Percentiles rank a stretch among this genome's conserved stretches.
Conservation (phyloP, 2,329 filamentous ascomycete genomes). For the Metarhizium brunneum region DNA sequence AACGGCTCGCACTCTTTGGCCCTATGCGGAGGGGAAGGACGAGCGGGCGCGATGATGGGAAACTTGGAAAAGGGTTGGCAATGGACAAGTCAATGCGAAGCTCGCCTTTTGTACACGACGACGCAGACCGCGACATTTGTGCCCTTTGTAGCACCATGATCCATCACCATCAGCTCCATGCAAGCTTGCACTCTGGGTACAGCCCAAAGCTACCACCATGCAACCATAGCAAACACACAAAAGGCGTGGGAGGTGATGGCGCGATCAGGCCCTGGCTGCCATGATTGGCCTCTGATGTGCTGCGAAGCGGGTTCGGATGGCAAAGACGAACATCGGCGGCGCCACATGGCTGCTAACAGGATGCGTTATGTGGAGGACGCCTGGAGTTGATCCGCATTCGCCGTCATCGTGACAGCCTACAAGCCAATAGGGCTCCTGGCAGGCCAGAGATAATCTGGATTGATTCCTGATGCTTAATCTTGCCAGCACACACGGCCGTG, state of each 20-base stretch:
- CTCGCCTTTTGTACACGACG: no score
- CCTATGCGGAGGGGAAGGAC: no score
- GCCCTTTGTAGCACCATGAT: no score
- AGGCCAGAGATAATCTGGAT: no score
- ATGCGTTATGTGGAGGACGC: not conserved
- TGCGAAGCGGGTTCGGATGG: not conserved
- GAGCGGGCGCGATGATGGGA: no score
- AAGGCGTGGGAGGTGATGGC: slow-evolving; percentile 1
- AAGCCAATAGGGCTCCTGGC: no score
- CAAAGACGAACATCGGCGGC: not conserved
- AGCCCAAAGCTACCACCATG: no score
- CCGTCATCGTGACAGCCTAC: not conserved
- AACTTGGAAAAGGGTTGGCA: no score
- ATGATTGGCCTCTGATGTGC: slow-evolving; percentile 4
- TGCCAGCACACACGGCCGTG: no score
- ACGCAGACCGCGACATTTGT: no score
- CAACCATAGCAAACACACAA: not conserved
- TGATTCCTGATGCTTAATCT: no score
- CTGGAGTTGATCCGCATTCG: not conserved
- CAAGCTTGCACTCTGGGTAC: not conserved
- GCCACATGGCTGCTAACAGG: slow-evolving; percentile 2
- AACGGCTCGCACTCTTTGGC: not conserved
- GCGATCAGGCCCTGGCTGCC: slow-evolving; percentile 1
- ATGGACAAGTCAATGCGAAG: no score
- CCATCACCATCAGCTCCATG: not conserved